phyloP scores from a whole-genome alignment of 306 rosid species.

The Dalbergia oliveri region DNA sequence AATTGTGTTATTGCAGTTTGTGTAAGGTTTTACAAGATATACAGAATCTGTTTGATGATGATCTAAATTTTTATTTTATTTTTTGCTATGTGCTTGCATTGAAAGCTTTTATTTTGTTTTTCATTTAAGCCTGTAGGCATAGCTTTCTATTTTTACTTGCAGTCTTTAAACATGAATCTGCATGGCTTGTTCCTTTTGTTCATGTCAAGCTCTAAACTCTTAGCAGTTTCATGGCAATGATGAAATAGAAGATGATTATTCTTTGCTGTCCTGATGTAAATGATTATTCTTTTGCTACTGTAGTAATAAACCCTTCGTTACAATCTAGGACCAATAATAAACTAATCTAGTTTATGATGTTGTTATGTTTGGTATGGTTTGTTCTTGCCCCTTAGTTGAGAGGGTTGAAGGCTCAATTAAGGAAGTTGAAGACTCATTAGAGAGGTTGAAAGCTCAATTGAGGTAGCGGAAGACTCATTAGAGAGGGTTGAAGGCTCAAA shows the following conservation, averaged over 20 bases:
- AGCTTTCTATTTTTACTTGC: not conserved
- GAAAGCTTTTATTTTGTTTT: not conserved
- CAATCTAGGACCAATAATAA: too few species aligned
- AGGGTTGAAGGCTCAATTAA: too few species aligned
- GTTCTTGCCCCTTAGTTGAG: too few species aligned
- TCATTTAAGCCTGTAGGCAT: too few species aligned
- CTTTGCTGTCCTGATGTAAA: not conserved
- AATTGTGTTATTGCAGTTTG: conserved; percentile 11
- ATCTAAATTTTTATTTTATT: not conserved
- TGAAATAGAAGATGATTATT: conserved; percentile 28
- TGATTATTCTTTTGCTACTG: too few species aligned
- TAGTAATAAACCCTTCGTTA: too few species aligned
- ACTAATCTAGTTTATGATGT: too few species aligned
- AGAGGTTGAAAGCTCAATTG: too few species aligned
- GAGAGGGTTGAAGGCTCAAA: too few species aligned
- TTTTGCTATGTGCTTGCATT: not conserved
- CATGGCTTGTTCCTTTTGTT: conserved; percentile 13
- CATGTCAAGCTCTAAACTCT: conserved; percentile 6
- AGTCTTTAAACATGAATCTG: conserved; percentile 1
- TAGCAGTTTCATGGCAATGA: not conserved
- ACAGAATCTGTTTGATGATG: not conserved
- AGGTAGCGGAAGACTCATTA: too few species aligned
- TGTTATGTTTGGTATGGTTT: too few species aligned
- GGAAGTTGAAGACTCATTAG: too few species aligned
- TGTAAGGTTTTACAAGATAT: not conserved